Percentiles rank a stretch among this genome's conserved stretches.
phyloP scores from a whole-genome alignment of 768 basidiomycete genomes.

The Phlebiopsis flavidoalba region DNA sequence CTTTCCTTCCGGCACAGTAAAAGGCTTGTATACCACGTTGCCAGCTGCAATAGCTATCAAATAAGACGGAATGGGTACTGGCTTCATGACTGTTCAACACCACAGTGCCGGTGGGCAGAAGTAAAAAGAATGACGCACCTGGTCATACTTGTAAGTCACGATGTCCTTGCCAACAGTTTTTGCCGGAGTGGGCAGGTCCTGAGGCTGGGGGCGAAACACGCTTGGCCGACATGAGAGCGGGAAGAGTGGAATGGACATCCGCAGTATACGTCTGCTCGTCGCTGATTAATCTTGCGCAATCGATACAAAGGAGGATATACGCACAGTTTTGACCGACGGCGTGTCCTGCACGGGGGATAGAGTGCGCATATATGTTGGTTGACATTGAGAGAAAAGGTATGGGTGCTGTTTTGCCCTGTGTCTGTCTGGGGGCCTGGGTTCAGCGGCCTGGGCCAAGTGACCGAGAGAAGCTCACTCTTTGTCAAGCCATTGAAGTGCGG shows the following conservation, averaged over 20 bases:
- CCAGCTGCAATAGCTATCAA: slow-evolving; percentile 90
- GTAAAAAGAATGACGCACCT: slow-evolving; percentile 42
- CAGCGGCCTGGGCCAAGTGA: background rate
- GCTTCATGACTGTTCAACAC: slow-evolving; percentile 36
- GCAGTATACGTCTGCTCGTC: slow-evolving; percentile 74
- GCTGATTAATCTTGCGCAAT: background rate
- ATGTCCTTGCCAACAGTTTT: slow-evolving; percentile 66
- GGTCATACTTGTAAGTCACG: slow-evolving; percentile 73
- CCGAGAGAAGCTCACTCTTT: slow-evolving; percentile 48
- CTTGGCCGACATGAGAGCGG: slow-evolving; percentile 81
- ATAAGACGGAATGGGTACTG: slow-evolving; percentile 83
- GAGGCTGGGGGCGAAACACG: slow-evolving; percentile 71
- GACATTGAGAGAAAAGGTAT: slow-evolving; percentile 90
- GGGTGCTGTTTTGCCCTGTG: slow-evolving; percentile 78
- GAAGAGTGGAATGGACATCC: slow-evolving; percentile 68
- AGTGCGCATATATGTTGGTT: slow-evolving; percentile 84
- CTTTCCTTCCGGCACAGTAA: slow-evolving; percentile 53
- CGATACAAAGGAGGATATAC: slow-evolving; percentile 18
- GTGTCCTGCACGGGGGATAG: slow-evolving; percentile 85
- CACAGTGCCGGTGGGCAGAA: background rate
- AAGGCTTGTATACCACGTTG: slow-evolving; percentile 69
- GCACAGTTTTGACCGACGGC: slow-evolving; percentile 78
- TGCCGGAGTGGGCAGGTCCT: slow-evolving; percentile 68
- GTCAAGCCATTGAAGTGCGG: slow-evolving; percentile 84
- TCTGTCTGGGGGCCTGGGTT: slow-evolving; percentile 47